Base-by-base conservation (phyloP, 495 filamentous ascomycete species). In the Penicilliopsis zonata region DNA sequence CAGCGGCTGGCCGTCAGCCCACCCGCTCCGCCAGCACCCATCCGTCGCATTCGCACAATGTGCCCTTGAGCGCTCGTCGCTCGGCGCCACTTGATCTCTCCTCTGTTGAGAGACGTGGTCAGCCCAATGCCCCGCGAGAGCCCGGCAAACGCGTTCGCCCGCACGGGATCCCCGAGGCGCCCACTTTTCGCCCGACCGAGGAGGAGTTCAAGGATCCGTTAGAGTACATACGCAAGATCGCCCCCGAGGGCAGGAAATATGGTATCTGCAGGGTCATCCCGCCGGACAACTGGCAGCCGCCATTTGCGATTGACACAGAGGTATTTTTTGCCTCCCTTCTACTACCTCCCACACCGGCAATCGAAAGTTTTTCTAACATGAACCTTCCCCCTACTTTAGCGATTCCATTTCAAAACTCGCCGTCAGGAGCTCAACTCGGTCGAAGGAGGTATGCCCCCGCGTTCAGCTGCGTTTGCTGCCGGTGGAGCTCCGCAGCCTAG, bases 371-470 rank as follows among this genome's bases (percentile, higher is more conserved):
- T 5, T n/a, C 9, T n/a, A 5, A n/a, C 8, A 8, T 5, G 5
- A 28, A 5, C 15, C 9, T 14, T 30, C 28, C 9, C 23, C 13
- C 26, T 17, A 12, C 36, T 39, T 37, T 43, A 96, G 90, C 76
- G 76, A 51, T 99, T 99, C 49, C 90, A 95, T 52, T 99, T 99
- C 56, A 78, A 84, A 34, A 99, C 90, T 5, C 74, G 90, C 54
- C 85, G 87, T 53, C 92, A 96, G 59, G 90, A 99, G 52, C 72
- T 99, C 30, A 99, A 96, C 52, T 94, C 87, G 10, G 84, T 95
- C 31, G 90, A 99, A 79, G 90, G 90, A 71, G 87, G 87, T 90
- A 77, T 71, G 80, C 64, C 43, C 47, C 42, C 52, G 41, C 43
- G 30, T 44, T 49, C 53, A 50, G 47, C 51, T 33, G 34, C 41